Conservation (phyloP, 768 basidiomycete species). For the Leccinum truebloodii region DNA sequence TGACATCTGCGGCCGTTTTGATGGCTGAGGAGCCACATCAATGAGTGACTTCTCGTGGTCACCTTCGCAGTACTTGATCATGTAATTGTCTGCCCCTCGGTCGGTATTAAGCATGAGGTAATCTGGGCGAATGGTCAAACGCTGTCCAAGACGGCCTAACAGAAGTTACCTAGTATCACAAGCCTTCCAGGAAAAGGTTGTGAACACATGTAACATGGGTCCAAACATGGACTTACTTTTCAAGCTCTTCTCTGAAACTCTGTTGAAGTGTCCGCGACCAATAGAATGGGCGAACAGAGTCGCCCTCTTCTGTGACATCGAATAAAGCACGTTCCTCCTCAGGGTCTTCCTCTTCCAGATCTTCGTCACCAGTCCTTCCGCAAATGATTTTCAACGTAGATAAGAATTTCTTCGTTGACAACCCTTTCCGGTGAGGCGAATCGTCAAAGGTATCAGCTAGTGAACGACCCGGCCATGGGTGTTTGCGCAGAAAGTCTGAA, state of each 20-base stretch:
- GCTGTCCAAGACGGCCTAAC: not conserved
- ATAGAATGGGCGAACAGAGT: constrained; percentile 65
- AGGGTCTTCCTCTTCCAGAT: constrained; percentile 71
- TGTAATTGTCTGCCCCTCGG: constrained; percentile 83
- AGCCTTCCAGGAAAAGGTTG: constrained; percentile 48
- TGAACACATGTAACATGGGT: constrained; percentile 10
- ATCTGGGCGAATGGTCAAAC: constrained; percentile 44
- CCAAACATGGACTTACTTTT: constrained; percentile 57
- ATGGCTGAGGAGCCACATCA: constrained; percentile 75
- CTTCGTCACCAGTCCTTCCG: constrained; percentile 76
- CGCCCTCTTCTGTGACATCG: constrained; percentile 60
- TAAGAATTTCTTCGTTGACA: constrained; percentile 64
- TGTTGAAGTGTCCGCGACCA: constrained; percentile 81
- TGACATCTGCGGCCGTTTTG: constrained; percentile 66
- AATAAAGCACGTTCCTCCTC: constrained; percentile 74
- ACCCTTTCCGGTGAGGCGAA: constrained; percentile 72
- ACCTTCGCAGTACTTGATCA: constrained; percentile 89
- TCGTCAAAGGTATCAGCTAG: constrained; percentile 87
- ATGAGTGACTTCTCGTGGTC: constrained; percentile 77
- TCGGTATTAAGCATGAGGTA: constrained; percentile 94
- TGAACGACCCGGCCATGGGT: constrained; percentile 87
- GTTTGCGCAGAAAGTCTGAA: constrained; percentile 80
- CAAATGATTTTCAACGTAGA: constrained; percentile 78
- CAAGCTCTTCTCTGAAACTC: constrained; percentile 84
- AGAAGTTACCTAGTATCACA: constrained; percentile 70